Evolutionary conservation across 192 early-diverging fungal genomes (phyloP).

Genomic region (Phlyctochytrium planicorne): DNA sequence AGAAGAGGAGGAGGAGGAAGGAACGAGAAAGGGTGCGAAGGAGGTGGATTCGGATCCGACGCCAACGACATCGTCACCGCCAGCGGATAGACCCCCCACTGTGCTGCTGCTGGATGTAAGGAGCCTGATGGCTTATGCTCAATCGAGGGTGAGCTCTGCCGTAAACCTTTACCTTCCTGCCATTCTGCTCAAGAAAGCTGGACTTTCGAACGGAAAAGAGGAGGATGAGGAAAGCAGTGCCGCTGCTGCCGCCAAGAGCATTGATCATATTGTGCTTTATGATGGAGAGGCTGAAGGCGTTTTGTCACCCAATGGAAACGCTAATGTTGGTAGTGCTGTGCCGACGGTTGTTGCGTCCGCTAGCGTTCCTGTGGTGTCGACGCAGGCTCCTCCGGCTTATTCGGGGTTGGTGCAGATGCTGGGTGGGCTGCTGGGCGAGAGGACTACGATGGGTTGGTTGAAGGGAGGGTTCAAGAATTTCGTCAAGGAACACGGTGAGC

Average conservation of each 20-base stretch:
- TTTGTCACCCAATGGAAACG: no score
- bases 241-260: conserved; percentile 57
- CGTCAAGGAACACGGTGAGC: conserved; percentile 7
- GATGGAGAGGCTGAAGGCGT: conserved; percentile 55
- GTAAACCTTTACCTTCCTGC: conserved; percentile 71
- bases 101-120: conserved; percentile 73
- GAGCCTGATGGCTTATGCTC: conserved; percentile 54
- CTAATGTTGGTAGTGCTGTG: no score
- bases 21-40: background rate
- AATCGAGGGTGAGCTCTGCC: conserved; percentile 51
- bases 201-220: no score
- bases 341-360: no score
- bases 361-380: no score
- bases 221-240: no score
- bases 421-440: no score
- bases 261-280: conserved; percentile 65
- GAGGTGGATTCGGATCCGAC: no score
- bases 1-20: conserved; percentile 3
- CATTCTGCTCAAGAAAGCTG: conserved; percentile 69
- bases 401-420: no score
- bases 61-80: background rate
- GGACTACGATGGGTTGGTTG: conserved; percentile 22
- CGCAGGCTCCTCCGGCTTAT: no score
- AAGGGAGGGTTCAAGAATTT: conserved; percentile 27
- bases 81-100: background rate